phyloP scores from a whole-genome alignment of 768 basidiomycete species.

The Chalciporus piperatus region DNA sequence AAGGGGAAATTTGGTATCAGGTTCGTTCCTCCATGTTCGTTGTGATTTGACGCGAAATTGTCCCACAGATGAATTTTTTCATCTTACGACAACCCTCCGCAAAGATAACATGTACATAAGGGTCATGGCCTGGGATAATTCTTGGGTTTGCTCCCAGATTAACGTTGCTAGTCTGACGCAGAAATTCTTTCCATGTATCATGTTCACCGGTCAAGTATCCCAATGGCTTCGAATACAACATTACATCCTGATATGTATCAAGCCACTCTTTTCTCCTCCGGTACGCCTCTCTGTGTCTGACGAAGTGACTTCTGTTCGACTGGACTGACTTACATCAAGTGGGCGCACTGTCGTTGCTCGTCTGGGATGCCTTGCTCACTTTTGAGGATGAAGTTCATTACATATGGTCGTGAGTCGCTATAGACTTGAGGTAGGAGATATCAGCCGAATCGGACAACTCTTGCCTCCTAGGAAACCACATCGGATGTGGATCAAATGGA shows the following conservation, averaged over 20 bases:
- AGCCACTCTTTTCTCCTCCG: conserved; percentile 3
- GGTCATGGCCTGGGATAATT: too few relatives aligned
- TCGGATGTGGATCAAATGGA: conserved; percentile 13
- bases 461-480: conserved; percentile 4
- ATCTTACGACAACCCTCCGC: too few relatives aligned
- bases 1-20: too few relatives aligned
- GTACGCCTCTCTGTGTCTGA: conserved; percentile 4
- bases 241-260: conserved; percentile 1
- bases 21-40: too few relatives aligned
- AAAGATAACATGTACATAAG: too few relatives aligned
- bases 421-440: not conserved
- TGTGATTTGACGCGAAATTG: too few relatives aligned
- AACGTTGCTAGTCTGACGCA: not conserved
- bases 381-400: conserved; percentile 14
- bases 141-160: not conserved
- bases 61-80: too few relatives aligned
- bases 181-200: not conserved
- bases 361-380: conserved; percentile 18
- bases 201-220: not conserved
- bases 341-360: conserved; percentile 5
- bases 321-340: conserved; percentile 8
- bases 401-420: conserved; percentile 23
- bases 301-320: not conserved
- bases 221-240: not conserved
- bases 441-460: not conserved